Conservation (phyloP, 306 rosid species). For the Malus sylvestris region DNA sequence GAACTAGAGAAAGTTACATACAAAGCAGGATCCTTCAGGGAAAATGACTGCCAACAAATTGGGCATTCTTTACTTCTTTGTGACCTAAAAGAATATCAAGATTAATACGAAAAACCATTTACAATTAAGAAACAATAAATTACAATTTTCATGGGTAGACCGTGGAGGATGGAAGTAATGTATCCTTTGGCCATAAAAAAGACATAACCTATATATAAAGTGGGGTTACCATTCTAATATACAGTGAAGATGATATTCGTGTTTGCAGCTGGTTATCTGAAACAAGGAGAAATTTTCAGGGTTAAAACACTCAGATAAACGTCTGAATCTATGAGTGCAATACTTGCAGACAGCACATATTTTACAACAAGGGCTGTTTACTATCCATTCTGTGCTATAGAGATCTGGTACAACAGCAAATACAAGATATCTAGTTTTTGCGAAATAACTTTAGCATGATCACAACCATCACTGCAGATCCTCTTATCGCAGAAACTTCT, state of each 20-base stretch:
- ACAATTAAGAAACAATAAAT: background rate
- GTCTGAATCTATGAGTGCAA: background rate
- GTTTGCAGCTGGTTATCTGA: slow-evolving; percentile 89
- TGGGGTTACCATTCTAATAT: slow-evolving; percentile 80
- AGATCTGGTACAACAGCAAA: background rate
- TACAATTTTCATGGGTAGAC: background rate
- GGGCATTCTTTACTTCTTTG: slow-evolving; percentile 94
- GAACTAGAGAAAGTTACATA: slow-evolving; percentile 21
- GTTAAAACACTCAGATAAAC: background rate
- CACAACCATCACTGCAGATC: background rate
- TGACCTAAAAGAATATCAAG: slow-evolving; percentile 44
- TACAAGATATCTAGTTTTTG: background rate
- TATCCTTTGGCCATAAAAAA: background rate
- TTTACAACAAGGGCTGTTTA: background rate
- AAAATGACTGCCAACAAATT: slow-evolving; percentile 76
- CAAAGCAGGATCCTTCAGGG: slow-evolving; percentile 78
- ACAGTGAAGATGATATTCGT: slow-evolving; percentile 93
- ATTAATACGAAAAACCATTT: slow-evolving; percentile 4
- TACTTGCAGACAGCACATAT: background rate
- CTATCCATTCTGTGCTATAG: background rate
- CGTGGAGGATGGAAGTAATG: background rate
- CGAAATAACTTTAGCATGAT: background rate
- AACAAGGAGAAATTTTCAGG: slow-evolving; percentile 6
- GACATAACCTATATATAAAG: background rate
- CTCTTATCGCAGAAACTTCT: background rate